phyloP scores from a whole-genome alignment of 257 asterid genomes.

The Apocynum venetum region DNA sequence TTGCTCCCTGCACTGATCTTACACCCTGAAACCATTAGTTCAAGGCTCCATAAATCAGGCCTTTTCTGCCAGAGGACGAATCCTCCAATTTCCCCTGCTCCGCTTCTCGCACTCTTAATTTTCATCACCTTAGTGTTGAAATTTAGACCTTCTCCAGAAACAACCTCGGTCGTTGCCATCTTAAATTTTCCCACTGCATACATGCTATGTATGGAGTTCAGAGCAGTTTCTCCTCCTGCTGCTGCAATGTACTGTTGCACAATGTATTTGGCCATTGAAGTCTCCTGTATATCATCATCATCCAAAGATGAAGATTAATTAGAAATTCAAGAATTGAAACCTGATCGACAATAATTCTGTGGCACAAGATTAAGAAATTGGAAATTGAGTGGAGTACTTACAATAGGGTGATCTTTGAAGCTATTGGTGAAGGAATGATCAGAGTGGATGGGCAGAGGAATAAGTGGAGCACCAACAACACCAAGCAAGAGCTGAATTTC shows the following conservation, averaged over 20 bases:
- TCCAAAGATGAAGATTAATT: neutral
- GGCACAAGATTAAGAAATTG: neutral
- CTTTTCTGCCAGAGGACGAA: slow-evolving; percentile 86
- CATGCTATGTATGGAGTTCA: slow-evolving; percentile 70
- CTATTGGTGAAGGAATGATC: slow-evolving; percentile 31
- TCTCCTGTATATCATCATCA: slow-evolving; percentile 44
- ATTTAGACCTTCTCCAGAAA: slow-evolving; percentile 49
- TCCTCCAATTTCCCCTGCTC: slow-evolving; percentile 76
- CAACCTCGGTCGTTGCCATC: slow-evolving; percentile 75
- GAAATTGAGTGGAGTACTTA: slow-evolving; percentile 22
- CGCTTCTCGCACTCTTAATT: slow-evolving; percentile 41
- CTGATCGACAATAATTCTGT: neutral
- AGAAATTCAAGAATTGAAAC: neutral
- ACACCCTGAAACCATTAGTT: slow-evolving; percentile 67
- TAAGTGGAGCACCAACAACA: slow-evolving; percentile 72
- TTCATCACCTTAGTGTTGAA: slow-evolving; percentile 24
- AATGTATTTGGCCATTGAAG: slow-evolving; percentile 87
- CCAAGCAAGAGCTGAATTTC: slow-evolving; percentile 75
- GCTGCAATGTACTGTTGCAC: slow-evolving; percentile 95
- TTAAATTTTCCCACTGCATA: slow-evolving; percentile 89
- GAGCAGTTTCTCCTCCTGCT: slow-evolving; percentile 72
- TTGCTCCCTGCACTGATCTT: slow-evolving; percentile 92
- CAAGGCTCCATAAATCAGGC: slow-evolving; percentile 90
- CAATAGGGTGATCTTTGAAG: slow-evolving; percentile 55
- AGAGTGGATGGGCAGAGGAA: slow-evolving; percentile 42